These are phyloP conservation scores for Megacollybia marginata DNA, from an alignment of 768 basidiomycete species.

Conservation along the genomic window DNA sequence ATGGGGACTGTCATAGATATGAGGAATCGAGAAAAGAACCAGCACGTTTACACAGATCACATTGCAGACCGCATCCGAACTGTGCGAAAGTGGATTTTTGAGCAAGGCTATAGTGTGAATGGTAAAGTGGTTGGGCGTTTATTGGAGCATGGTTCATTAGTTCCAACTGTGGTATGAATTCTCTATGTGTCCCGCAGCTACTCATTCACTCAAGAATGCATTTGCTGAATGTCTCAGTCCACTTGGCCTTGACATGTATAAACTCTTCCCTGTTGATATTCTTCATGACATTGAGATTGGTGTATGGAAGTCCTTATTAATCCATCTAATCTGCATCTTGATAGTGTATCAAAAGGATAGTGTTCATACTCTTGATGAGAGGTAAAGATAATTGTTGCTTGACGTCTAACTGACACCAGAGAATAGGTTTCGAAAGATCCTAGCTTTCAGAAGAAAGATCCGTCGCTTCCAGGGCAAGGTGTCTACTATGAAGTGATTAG, in stretches of 20 bases:
- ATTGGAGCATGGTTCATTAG: conserved; percentile 11
- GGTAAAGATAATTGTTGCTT: conserved; percentile 10
- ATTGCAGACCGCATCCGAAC: conserved; percentile 5
- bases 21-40: conserved; percentile 3
- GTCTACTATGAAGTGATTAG: conserved; percentile 22
- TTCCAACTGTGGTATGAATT: conserved; percentile 20
- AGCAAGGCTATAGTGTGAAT: conserved; percentile 10
- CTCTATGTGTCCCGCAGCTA: neutral
- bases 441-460: too few species aligned
- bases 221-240: conserved; percentile 13
- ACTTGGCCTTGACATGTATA: conserved; percentile 16
- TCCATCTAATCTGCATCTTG: conserved; percentile 23
- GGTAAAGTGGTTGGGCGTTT: conserved; percentile 12
- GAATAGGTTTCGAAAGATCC: too few species aligned
- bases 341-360: conserved; percentile 7
- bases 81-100: conserved; percentile 17
- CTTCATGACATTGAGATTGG: conserved; percentile 32
- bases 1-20: conserved; percentile 18
- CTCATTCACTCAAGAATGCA: neutral
- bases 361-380: conserved; percentile 12
- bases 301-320: conserved; percentile 23
- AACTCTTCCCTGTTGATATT: conserved; percentile 21
- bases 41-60: conserved; percentile 3
- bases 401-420: conserved; percentile 5
- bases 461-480: conserved; percentile 20